These are phyloP conservation scores for Yarrowia divulgata DNA, from an alignment of 805 yeast species.

Conservation along the genomic window DNA sequence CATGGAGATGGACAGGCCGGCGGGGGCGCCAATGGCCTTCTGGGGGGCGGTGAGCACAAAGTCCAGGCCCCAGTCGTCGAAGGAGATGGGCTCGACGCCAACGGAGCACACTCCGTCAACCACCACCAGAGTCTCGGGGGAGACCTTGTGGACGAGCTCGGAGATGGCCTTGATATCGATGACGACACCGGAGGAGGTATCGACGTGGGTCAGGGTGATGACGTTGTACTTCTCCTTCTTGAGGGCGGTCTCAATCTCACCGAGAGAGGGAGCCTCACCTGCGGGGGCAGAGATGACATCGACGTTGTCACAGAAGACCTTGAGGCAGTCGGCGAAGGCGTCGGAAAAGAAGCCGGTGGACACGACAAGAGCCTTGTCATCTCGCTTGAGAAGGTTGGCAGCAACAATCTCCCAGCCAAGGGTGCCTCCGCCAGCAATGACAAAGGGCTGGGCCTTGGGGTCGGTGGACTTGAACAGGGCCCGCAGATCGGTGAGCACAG, in stretches of 20 bases:
- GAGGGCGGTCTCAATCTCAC: constrained; percentile 63
- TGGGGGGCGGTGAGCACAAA: constrained; percentile 91
- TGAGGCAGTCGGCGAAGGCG: constrained; percentile 76
- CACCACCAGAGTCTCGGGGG: constrained; percentile 82
- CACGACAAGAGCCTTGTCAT: constrained; percentile 78
- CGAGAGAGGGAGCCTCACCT: constrained; percentile 72
- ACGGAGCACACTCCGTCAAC: constrained; percentile 97
- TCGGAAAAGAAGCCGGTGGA: constrained; percentile 91
- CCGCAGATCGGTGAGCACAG: constrained; percentile 71
- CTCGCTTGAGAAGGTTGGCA: constrained; percentile 69
- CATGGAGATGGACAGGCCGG: constrained; percentile 83
- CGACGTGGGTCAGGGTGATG: constrained; percentile 91
- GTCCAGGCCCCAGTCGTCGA: constrained; percentile 90
- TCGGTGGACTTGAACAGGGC: constrained; percentile 74
- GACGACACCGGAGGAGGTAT: constrained; percentile 94
- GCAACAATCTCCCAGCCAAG: constrained; percentile 93
- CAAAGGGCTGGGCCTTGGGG: constrained; percentile 75
- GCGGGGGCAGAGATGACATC: constrained; percentile 69
- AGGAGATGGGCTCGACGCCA: constrained; percentile 84
- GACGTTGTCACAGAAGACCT: constrained; percentile 76
- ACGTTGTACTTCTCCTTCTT: constrained; percentile 62
- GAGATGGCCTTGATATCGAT: constrained; percentile 71
- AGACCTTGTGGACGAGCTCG: constrained; percentile 61
- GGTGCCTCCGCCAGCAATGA: constrained; percentile 90
- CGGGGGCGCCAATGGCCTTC: constrained; percentile 93